Evolutionary conservation across 805 yeast genomes (phyloP).

Genomic region (Lachancea meyersii): DNA sequence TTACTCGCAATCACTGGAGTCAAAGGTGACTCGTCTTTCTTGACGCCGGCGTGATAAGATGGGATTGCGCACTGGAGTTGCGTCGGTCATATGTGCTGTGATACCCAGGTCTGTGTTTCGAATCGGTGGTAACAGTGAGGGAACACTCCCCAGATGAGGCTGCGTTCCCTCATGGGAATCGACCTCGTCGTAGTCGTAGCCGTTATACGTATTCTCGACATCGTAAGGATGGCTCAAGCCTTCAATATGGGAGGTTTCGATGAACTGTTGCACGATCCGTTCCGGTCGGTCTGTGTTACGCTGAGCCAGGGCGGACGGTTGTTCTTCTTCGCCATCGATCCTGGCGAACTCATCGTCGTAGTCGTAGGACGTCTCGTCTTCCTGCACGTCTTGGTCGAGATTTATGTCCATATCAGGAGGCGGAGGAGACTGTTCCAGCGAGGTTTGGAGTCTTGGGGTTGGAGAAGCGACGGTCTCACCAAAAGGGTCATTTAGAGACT

Average conservation of each 20-base stretch:
- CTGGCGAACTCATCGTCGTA: slow-evolving; percentile 33
- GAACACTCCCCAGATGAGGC: neutral
- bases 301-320: slow-evolving; percentile 17
- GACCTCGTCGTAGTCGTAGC: slow-evolving; percentile 20
- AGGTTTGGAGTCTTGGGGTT: neutral
- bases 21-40: neutral
- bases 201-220: slow-evolving; percentile 22
- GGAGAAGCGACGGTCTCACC: neutral
- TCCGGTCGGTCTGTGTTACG: slow-evolving; percentile 18
- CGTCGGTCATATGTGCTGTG: neutral
- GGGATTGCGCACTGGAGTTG: neutral
- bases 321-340: slow-evolving; percentile 25
- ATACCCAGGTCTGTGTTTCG: neutral
- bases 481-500: neutral
- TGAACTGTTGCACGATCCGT: slow-evolving; percentile 20
- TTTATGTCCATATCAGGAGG: slow-evolving; percentile 22
- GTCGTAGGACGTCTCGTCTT: slow-evolving; percentile 36
- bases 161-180: neutral
- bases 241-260: slow-evolving; percentile 20
- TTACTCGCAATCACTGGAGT: slow-evolving; percentile 2
- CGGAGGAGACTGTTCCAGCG: neutral
- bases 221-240: slow-evolving; percentile 15
- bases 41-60: neutral
- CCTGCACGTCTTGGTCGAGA: slow-evolving; percentile 43
- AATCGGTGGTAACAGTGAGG: neutral